Evolutionary conservation across 2,329 filamentous ascomycete genomes (phyloP), one percentile per base, ranked within the genome.

Genomic region (Lachnellula subtilissima): DNA sequence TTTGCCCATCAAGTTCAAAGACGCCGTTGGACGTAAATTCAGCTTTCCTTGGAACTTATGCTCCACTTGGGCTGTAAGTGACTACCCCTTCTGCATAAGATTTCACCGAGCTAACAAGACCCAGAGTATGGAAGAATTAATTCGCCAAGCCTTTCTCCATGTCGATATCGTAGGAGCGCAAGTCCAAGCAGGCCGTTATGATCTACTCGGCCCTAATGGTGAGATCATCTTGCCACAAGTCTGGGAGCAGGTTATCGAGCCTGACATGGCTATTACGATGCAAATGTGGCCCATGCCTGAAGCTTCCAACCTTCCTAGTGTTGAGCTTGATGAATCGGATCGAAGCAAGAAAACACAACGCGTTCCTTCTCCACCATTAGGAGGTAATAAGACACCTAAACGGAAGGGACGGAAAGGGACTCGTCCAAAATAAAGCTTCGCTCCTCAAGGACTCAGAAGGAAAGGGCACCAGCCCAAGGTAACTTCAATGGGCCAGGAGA

Each of bases 31-130:
- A 35, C 82, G 92, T 63, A 96, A 95, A 72, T 97, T 95, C 71
- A 94, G 85, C 73, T 96, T 97, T 68, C 92, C 92, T 1, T 96
- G 87, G 73, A 84, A 92, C 61, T 72, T 95, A 32, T 96, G 91
- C 72, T 84, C 85, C 67, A 94, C 86, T 2, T 95, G 91, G 91
- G 76, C 79, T 76, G 89, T 92, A 83, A 70, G 83, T 80, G 5
- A 28, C 9, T 28, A 17, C 15, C 42, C 7, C 49, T 28, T 48
- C 37, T 51, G 14, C 8, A 23, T 23, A 19, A n/a, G 23, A 12
- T 19, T 19, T 15, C 19, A n/a, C n/a, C 37, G 35, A 50, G n/a
- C 37, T 40, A 17, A 40, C 37, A 15, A 19, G 4, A 17, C 4
- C 15, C 4, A 64, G 86, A 87, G 87, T n/a, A 92, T 92, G 87